Evolutionary conservation across 169 alveolate genomes (phyloP).

Genomic region (Plasmodium sp.): DNA sequence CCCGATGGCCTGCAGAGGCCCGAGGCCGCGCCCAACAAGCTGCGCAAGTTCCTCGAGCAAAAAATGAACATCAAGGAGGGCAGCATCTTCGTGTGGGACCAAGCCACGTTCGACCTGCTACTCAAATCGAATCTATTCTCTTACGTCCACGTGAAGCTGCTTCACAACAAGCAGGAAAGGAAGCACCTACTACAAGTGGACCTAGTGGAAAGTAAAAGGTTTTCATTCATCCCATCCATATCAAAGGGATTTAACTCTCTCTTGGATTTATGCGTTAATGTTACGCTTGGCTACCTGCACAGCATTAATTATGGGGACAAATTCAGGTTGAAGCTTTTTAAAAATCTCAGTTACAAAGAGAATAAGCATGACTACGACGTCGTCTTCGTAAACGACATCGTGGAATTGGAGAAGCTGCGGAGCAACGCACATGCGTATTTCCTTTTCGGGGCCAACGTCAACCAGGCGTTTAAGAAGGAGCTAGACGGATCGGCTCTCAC

Average conservation of each 20-base stretch:
- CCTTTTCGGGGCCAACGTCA: constrained; percentile 21
- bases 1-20: constrained; percentile 1
- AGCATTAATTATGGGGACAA: constrained; percentile 46
- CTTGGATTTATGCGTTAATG: constrained; percentile 57
- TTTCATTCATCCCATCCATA: constrained; percentile 60
- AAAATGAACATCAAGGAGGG: constrained; percentile 72
- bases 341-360: constrained; percentile 68
- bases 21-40: background rate
- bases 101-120: constrained; percentile 32
- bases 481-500: background rate
- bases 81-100: constrained; percentile 55
- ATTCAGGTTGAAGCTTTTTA: constrained; percentile 41
- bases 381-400: constrained; percentile 26
- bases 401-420: constrained; percentile 60
- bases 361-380: constrained; percentile 67
- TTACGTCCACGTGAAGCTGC: constrained; percentile 48
- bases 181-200: constrained; percentile 45
- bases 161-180: constrained; percentile 7
- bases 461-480: constrained; percentile 30
- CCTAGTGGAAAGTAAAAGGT: constrained; percentile 38
- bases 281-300: constrained; percentile 54
- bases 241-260: constrained; percentile 62
- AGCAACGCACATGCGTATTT: constrained; percentile 12
- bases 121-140: constrained; percentile 42
- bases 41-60: constrained; percentile 32